Base-by-base conservation (phyloP, 139 green algal genomes). In the Ettlia oleoabundans region DNA sequence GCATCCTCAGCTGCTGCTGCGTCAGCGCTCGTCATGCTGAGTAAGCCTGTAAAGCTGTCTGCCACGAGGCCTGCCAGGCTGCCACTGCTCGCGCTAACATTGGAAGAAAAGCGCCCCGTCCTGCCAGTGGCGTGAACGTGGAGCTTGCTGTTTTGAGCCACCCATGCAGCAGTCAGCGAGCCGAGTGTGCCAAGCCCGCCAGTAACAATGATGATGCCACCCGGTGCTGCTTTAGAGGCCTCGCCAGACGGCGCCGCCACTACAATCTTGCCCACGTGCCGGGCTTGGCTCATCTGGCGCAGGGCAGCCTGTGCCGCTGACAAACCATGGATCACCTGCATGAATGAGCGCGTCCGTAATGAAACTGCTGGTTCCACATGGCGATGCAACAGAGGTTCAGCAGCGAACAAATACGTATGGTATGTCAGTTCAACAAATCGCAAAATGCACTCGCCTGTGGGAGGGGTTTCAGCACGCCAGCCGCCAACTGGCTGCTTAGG, bases 181-280 rank as follows among this genome's bases (percentile, higher is more conserved):
- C 93, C 93, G 0, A 97, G 87, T 4, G 87, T 91, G 42, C 93
- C 93, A n/a, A 92, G 94, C 3, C 93, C 93, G 26, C 93, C 93
- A 8, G 93, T 89, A 1, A 97, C 80, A 4, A 93, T 7, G 22
- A 93, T 85, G 1, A 28, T 70, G 38, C 78, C 82, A 33, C 2
- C 38, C n/a, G 19, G n/a, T 38, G 38, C 21, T 24, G 67, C 37
- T 19, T 47, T n/a, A 61, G 51, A 18, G 8, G 42, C 26, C 37
- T 41, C 38, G 15, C 52, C 55, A 43, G 81, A 67, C 61, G 81
- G 74, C 53, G 78, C 81, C 33, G 53, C 82, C 15, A 92, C 88
- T 35, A 97, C 94, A 38, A 97, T 92, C 86, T 97, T 97, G 81
- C 94, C 94, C 2, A 97, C 87, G 55, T 97, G 93, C 0, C 91